phyloP scores from a whole-genome alignment of 2,329 filamentous ascomycete genomes.

The Dothideomycetidae sp. region DNA sequence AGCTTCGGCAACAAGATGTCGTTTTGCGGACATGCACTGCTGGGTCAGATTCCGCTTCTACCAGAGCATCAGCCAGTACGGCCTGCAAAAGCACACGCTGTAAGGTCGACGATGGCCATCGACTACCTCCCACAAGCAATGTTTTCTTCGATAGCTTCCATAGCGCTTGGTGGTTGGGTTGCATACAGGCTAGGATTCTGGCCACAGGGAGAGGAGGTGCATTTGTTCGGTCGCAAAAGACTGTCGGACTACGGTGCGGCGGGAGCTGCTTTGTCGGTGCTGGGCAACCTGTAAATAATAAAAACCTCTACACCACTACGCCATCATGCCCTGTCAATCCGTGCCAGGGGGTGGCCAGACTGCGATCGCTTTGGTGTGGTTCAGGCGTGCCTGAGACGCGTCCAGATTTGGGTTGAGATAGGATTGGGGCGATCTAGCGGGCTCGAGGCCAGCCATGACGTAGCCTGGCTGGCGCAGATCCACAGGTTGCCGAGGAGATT shows the following conservation, averaged over 20 bases:
- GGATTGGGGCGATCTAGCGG: neutral
- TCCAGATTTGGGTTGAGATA: neutral
- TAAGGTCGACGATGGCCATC: conserved; percentile 1
- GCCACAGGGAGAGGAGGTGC: conserved; percentile 21
- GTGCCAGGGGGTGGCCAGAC: neutral
- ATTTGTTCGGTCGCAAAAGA: conserved; percentile 22
- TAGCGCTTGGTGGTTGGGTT: conserved; percentile 10
- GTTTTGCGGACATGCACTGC: conserved; percentile 5
- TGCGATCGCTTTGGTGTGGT: neutral
- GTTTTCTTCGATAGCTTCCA: conserved; percentile 3
- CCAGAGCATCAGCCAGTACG: conserved; percentile 7
- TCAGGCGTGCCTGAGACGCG: no score
- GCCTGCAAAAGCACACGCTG: neutral
- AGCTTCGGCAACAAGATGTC: conserved; percentile 6
- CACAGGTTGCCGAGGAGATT: neutral
- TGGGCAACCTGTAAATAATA: conserved; percentile 5
- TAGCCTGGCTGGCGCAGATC: neutral
- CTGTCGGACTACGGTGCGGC: conserved; percentile 23
- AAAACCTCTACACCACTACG: neutral
- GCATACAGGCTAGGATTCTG: conserved; percentile 14
- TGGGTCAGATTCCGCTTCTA: conserved; percentile 6
- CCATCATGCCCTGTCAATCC: no score
- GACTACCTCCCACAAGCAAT: conserved; percentile 7
- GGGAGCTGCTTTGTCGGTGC: conserved; percentile 21
- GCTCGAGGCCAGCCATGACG: no score